Evolutionary conservation across 352 stramenopile species (phyloP).

Genomic region (Globisporangium nunn): DNA sequence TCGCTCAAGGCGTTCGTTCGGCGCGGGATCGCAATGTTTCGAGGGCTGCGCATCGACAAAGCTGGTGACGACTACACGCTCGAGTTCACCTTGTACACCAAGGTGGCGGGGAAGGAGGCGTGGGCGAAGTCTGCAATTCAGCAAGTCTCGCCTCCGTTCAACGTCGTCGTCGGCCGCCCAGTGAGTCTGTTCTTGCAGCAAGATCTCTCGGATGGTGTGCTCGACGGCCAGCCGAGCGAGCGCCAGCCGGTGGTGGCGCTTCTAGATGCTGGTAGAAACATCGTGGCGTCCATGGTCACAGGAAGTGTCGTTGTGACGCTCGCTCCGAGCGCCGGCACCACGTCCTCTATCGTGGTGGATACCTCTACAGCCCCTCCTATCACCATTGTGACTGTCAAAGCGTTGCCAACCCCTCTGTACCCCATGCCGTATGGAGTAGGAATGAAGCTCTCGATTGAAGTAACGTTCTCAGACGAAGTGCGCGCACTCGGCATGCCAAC

Average conservation of each 20-base stretch:
- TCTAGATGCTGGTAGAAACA: slow-evolving; percentile 58
- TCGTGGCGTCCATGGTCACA: slow-evolving; percentile 37
- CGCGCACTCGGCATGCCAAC: slow-evolving; percentile 42
- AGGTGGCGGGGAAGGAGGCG: slow-evolving; percentile 23
- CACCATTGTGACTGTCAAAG: slow-evolving; percentile 33
- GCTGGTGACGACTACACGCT: slow-evolving; percentile 71
- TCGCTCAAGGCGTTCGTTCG: slow-evolving; percentile 35
- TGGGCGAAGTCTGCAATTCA: slow-evolving; percentile 47
- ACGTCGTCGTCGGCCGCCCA: slow-evolving; percentile 39
- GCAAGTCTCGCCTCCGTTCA: slow-evolving; percentile 51
- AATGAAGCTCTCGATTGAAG: slow-evolving; percentile 43
- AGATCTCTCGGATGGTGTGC: slow-evolving; percentile 52
- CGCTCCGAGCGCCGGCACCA: slow-evolving; percentile 52
- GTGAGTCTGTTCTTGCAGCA: slow-evolving; percentile 41
- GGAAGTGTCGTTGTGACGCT: slow-evolving; percentile 47
- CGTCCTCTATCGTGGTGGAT: slow-evolving; percentile 57
- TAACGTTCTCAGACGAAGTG: slow-evolving; percentile 81
- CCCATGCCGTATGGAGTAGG: slow-evolving; percentile 60
- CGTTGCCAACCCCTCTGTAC: slow-evolving; percentile 32
- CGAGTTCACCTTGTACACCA: slow-evolving; percentile 57
- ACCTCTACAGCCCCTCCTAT: slow-evolving; percentile 39
- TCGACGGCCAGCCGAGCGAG: slow-evolving; percentile 74
- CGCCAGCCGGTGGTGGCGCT: slow-evolving; percentile 58
- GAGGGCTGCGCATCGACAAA: slow-evolving; percentile 66
- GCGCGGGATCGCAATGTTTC: slow-evolving; percentile 56